Conservation (phyloP, 108 stramenopile species). For the Chaetoceros muelleri region DNA sequence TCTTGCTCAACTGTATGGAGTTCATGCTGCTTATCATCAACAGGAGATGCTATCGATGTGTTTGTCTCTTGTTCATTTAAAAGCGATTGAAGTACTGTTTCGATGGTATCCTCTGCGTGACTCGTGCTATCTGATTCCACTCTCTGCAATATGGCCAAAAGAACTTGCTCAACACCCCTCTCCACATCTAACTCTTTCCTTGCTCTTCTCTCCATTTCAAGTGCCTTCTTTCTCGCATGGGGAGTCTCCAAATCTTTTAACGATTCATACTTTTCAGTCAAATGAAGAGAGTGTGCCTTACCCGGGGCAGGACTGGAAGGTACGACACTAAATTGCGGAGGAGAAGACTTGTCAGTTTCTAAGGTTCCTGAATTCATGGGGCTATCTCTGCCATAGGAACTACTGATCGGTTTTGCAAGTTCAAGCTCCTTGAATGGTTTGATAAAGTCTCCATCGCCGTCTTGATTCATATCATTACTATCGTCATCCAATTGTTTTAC, state of each 20-base stretch:
- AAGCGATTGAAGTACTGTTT: no score
- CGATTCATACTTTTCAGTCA: background rate
- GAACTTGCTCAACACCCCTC: constrained; percentile 34
- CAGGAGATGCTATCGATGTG: background rate
- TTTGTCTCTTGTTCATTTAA: constrained; percentile 1
- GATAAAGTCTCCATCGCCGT: background rate
- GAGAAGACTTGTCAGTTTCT: background rate
- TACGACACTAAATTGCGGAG: background rate
- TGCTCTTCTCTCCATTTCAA: background rate
- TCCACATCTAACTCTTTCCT: constrained; percentile 28
- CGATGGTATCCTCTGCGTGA: no score
- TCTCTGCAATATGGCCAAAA: constrained; percentile 39
- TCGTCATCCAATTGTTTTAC: no score
- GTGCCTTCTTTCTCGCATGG: background rate
- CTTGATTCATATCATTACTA: no score
- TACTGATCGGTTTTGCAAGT: background rate
- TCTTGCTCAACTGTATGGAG: constrained; percentile 10
- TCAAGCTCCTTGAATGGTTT: background rate
- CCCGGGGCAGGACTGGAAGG: background rate
- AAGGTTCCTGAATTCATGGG: background rate
- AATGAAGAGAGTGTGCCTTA: background rate
- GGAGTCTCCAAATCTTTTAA: background rate
- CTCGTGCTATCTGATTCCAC: constrained; percentile 14
- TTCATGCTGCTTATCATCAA: background rate
- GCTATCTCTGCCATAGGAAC: no score